Evolutionary conservation across 768 basidiomycete genomes (phyloP), one percentile per base, ranked within the genome.

Genomic region (Termitomyces heimii): DNA sequence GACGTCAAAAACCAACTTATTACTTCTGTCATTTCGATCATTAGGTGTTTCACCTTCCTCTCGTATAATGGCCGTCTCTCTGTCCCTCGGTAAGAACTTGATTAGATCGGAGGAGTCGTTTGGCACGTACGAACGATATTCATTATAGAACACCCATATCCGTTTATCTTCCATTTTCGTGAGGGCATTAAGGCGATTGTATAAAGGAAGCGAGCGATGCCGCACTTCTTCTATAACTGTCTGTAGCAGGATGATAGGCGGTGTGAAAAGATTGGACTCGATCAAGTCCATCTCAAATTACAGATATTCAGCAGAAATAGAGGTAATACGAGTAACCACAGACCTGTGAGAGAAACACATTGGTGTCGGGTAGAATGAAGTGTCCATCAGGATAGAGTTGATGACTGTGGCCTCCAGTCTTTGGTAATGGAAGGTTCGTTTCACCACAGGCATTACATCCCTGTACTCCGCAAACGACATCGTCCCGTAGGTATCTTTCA

Each of bases 171-270:
- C 96, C 62, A 85, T 82, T 60, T 84, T 89, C 31, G 88, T 79
- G 47, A 98, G 77, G 1, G 88, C 83, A 64, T 92, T 95, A 60
- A 99, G 79, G 32, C 95, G 88, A 68, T 94, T 98, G 73, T 92
- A 94, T 16, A 98, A 74, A 4, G 96, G 96, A 26, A 98, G 73
- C 1, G 91, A 94, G 20, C 97, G 82, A 68, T 98, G 97, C 57
- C 96, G 82, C 58, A 98, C 94, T 83, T 99, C 97, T 62, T 97
- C 92, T 53, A 98, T 77, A 2, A 98, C 95, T 0, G 96, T 99
- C 72, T 98, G 96, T 2, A 97, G 82, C 24, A 99, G 75, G 55
- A 99, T 86, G 54, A 98, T 84, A 0, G 95, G 93, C 0, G 88
- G 77, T 0, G 73, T 79, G 64, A 95, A 91, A 1, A 84, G 74